These are phyloP conservation scores for Monosporozyma servazzii DNA, from an alignment of 805 yeast species.

Conservation along the genomic window DNA sequence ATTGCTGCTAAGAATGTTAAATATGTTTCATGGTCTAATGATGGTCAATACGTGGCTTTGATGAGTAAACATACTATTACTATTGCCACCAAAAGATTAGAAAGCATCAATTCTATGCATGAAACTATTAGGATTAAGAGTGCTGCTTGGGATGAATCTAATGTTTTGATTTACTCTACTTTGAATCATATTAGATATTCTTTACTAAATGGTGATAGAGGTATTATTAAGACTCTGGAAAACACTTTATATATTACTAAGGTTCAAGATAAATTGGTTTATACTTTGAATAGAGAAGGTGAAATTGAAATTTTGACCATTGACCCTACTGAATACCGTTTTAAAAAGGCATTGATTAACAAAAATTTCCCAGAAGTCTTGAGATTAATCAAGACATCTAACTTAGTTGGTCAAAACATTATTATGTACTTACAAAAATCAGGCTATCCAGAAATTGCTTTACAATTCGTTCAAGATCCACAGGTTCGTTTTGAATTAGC, in stretches of 20 bases:
- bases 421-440: slow-evolving; percentile 89
- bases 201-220: slow-evolving; percentile 86
- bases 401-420: slow-evolving; percentile 93
- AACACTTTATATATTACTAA: slow-evolving; percentile 75
- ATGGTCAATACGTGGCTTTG: slow-evolving; percentile 79
- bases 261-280: slow-evolving; percentile 62
- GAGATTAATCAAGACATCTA: slow-evolving; percentile 78
- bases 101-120: slow-evolving; percentile 73
- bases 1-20: slow-evolving; percentile 69
- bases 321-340: slow-evolving; percentile 95
- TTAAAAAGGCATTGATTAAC: slow-evolving; percentile 85
- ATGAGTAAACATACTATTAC: slow-evolving; percentile 88
- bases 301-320: slow-evolving; percentile 67
- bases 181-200: slow-evolving; percentile 93
- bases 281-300: slow-evolving; percentile 78
- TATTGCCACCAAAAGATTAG: slow-evolving; percentile 71
- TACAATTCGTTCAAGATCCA: slow-evolving; percentile 93
- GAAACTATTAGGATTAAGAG: slow-evolving; percentile 95
- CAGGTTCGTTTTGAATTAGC: slow-evolving; percentile 95
- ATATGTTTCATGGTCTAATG: slow-evolving; percentile 81
- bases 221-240: slow-evolving; percentile 86
- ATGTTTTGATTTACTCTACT: slow-evolving; percentile 86
- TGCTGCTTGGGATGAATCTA: slow-evolving; percentile 95
- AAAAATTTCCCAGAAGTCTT: slow-evolving; percentile 87
- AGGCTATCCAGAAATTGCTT: slow-evolving; percentile 95